Evolutionary conservation across 2,329 filamentous ascomycete species (phyloP), one percentile per base, ranked within the genome.

Genomic region (Pseudogymnoascus verrucosus): DNA sequence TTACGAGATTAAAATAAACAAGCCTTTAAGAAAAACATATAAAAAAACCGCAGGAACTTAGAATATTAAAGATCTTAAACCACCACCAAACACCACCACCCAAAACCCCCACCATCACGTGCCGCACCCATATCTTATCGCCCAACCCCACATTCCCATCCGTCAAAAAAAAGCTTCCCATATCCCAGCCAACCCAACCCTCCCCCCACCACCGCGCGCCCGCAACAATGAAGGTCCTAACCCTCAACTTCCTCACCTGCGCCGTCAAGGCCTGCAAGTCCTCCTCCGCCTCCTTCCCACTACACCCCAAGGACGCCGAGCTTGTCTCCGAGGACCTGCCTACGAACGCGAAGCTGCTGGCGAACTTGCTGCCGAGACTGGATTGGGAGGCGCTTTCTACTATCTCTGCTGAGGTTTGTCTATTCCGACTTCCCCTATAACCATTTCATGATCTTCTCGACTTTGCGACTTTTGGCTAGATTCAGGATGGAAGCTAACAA

Each of bases 221-320:
- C 36, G 31, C 57, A 26, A 68, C 34, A 61, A 99, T 99, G 95
- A 98, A 98, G 77, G 81, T 98, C 67, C 85, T 98, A 62, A 97
- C 92, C 66, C 88, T 96, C 72, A 98, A 98, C 78, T 99, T 99
- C 78, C 81, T 98, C 68, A 95, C 91, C 71, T 99, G 95, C 81
- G 93, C 95, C 66, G 89, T 96, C 74, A 98, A 97, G 82, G 82
- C 89, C 64, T 99, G 95, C 88, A 96, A 96, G 78, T 84, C 86
- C 64, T 87, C 88, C 34, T 81, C 88, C 5, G 79, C 84, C 62
- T 91, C 91, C 23, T 98, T 96, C 73, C 95, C 95, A 2, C 83
- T 99, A 14, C 95, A 98, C 76, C 93, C 95, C 63, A 89, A 89
- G 71, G 92, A 98, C 71, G 93, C 91, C 62, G 92, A 96, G 75